Percentiles rank a stretch among this genome's conserved stretches.
Conservation (phyloP, 2,329 filamentous ascomycete species). For the Nigrograna mackinnonii region DNA sequence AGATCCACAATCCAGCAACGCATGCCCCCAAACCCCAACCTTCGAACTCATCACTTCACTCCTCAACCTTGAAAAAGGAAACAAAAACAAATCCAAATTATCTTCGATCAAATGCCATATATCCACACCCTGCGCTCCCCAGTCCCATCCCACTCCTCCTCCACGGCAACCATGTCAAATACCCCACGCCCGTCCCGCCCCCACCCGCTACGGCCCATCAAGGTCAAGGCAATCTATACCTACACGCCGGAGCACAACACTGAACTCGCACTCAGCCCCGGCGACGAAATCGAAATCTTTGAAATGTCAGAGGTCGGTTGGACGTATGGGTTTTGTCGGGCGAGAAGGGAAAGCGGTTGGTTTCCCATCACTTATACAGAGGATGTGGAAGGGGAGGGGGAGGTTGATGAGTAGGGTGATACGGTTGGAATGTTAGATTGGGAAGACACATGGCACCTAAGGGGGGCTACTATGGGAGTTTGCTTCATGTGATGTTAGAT, state of each 20-base stretch:
- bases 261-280: conserved; percentile 2
- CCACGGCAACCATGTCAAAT: conserved; percentile 15
- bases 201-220: neutral
- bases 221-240: conserved; percentile 4
- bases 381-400: conserved; percentile 2
- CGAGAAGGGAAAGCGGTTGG: conserved; percentile 3
- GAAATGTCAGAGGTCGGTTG: conserved; percentile 4
- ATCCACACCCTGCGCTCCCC: neutral
- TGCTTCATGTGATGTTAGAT: too few species aligned
- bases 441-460: too few species aligned
- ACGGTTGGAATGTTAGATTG: too few species aligned
- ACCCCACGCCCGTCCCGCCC: conserved; percentile 8
- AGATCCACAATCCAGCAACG: too few species aligned
- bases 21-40: too few species aligned
- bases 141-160: neutral
- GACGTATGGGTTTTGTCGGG: conserved; percentile 1
- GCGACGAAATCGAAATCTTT: conserved; percentile 4
- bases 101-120: neutral
- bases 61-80: too few species aligned
- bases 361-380: conserved; percentile 7
- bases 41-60: too few species aligned
- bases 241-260: neutral
- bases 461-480: too few species aligned
- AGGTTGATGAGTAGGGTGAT: neutral
- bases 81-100: too few species aligned